Percentiles rank a stretch among this genome's conserved stretches.
These are phyloP conservation scores for Talaromyces funiculosus DNA, from an alignment of 2,329 filamentous ascomycete species.

Conservation along the genomic window DNA sequence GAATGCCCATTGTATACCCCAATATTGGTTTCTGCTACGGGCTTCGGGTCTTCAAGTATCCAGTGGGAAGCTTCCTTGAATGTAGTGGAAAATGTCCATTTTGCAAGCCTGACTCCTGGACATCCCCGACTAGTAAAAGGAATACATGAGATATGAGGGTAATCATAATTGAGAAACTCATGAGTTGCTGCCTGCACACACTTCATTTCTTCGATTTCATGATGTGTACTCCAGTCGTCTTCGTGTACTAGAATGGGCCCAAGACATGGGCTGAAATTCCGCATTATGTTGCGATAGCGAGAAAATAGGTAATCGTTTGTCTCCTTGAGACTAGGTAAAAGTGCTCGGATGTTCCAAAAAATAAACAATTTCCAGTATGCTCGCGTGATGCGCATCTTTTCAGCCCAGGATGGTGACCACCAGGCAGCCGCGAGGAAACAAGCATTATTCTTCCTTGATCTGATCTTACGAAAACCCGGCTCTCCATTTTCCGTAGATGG, in stretches of 20 bases:
- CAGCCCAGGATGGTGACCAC: constrained; percentile 5
- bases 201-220: constrained; percentile 3
- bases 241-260: not conserved
- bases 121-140: not conserved
- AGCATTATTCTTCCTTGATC: not conserved
- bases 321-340: not conserved
- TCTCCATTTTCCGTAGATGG: not conserved
- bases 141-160: not conserved
- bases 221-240: not conserved
- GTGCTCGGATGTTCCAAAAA: not conserved
- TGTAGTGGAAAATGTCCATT: not conserved
- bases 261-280: not conserved
- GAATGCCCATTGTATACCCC: not conserved
- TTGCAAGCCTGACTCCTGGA: not conserved
- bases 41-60: not conserved
- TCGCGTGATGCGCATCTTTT: constrained; percentile 6
- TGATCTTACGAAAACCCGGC: not conserved
- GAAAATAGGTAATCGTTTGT: not conserved
- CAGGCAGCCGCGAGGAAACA: not conserved
- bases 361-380: constrained; percentile 6
- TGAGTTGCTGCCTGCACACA: not conserved
- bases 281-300: not conserved
- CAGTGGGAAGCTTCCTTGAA: not conserved
- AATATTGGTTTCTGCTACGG: not conserved
- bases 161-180: not conserved